phyloP scores from a whole-genome alignment of 805 yeast genomes.

The Ogataea nonfermentans region DNA sequence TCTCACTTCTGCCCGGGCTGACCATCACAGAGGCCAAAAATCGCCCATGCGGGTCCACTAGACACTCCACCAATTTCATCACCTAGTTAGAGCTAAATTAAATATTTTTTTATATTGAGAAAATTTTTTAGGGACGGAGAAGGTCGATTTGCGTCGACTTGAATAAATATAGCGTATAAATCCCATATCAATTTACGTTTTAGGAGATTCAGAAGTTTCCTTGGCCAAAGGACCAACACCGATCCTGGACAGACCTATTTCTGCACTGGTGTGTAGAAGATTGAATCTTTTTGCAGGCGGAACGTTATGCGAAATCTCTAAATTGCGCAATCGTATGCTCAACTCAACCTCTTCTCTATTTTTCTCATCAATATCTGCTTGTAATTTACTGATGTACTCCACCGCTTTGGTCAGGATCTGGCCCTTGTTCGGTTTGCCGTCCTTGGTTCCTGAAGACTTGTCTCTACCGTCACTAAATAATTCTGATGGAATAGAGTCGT shows the following conservation, averaged over 20 bases:
- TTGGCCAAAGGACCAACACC: conserved; percentile 81
- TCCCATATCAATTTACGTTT: conserved; percentile 1
- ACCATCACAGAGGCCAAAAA: conserved; percentile 36
- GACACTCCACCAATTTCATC: conserved; percentile 18
- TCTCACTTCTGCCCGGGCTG: conserved; percentile 45
- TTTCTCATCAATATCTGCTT: conserved; percentile 70
- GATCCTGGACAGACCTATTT: conserved; percentile 66
- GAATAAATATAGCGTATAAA: conserved; percentile 4
- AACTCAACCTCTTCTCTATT: conserved; percentile 79
- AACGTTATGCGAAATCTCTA: conserved; percentile 45
- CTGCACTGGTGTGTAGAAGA: conserved; percentile 72
- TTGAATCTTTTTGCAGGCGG: conserved; percentile 39
- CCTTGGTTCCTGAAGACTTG: conserved; percentile 67
- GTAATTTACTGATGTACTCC: conserved; percentile 65
- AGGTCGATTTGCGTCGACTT: conserved; percentile 8
- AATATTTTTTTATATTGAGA: conserved; percentile 3
- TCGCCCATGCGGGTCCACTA: conserved; percentile 18
- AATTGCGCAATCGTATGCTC: conserved; percentile 53
- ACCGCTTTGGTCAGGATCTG: conserved; percentile 75
- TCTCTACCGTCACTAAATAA: conserved; percentile 41
- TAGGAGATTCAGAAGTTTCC: conserved; percentile 8
- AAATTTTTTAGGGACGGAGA: conserved; percentile 6
- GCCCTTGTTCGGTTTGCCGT: conserved; percentile 84
- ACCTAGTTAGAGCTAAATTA: not conserved
- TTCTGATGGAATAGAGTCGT: conserved; percentile 34